phyloP scores from a whole-genome alignment of 306 rosid species.

The Cucurbita pepo region DNA sequence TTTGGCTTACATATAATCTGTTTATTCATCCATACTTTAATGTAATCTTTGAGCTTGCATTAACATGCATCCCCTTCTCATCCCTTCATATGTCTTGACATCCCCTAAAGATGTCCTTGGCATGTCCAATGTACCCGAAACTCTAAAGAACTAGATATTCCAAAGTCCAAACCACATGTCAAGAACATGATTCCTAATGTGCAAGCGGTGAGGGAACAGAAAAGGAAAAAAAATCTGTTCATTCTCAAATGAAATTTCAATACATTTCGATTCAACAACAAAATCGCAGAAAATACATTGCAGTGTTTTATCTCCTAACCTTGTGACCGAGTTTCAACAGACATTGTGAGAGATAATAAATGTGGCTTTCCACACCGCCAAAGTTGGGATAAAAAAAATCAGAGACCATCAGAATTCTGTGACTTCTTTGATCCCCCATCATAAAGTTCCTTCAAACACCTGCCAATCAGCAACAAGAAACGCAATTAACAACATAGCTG shows the following conservation, averaged over 20 bases:
- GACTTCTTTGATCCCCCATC: slow-evolving; percentile 43
- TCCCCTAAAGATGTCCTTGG: background rate
- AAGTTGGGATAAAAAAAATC: slow-evolving; percentile 93
- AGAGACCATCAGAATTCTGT: slow-evolving; percentile 65
- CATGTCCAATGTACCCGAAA: background rate
- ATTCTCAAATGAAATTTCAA: background rate
- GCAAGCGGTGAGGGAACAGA: background rate
- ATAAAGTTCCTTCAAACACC: slow-evolving; percentile 5
- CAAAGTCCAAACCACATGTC: background rate
- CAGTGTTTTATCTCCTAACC: slow-evolving; percentile 25
- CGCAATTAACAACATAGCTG: background rate
- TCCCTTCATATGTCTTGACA: background rate
- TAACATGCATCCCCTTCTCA: background rate
- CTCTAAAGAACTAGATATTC: background rate
- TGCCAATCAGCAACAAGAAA: slow-evolving; percentile 3
- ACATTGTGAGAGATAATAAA: slow-evolving; percentile 75
- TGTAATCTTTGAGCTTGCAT: background rate
- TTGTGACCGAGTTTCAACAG: slow-evolving; percentile 84
- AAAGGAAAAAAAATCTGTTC: background rate
- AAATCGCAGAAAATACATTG: background rate
- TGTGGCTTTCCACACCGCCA: slow-evolving; percentile 86
- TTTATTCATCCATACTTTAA: background rate
- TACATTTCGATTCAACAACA: background rate
- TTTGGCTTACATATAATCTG: background rate
- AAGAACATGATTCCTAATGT: background rate